A percentile compares a stretch with the other conserved stretches of the same genome.
These are phyloP conservation scores for Cucurbita maxima DNA, from an alignment of 306 rosid genomes.

Conservation along the genomic window DNA sequence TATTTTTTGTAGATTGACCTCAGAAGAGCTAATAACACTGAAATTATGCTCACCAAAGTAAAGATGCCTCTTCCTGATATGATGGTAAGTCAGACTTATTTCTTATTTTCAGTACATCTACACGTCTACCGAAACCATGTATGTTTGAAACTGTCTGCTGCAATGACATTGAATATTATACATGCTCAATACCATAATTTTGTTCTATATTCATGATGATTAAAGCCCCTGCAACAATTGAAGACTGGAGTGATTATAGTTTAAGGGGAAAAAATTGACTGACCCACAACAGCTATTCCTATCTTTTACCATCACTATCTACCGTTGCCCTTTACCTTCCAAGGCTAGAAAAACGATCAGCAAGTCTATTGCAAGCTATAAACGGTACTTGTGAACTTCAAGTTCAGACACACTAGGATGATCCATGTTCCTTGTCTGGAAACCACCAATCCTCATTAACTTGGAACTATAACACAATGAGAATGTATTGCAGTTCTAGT, in stretches of 20 bases:
- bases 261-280: not conserved
- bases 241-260: not conserved
- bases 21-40: constrained; percentile 91
- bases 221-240: not conserved
- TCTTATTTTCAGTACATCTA: not conserved
- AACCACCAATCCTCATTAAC: not conserved
- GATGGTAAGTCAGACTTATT: constrained; percentile 57
- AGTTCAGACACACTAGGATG: not conserved
- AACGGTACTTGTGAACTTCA: not conserved
- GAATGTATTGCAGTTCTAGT: not conserved
- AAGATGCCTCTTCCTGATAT: constrained; percentile 99
- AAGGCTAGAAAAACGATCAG: not conserved
- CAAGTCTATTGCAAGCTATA: not conserved
- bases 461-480: not conserved
- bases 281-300: not conserved
- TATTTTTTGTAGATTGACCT: constrained; percentile 56
- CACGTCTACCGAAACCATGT: not conserved
- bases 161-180: not conserved
- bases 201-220: not conserved
- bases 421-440: not conserved
- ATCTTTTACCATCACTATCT: not conserved
- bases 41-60: constrained; percentile 98
- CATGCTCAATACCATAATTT: not conserved
- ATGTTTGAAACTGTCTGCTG: not conserved
- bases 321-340: not conserved